These are phyloP conservation scores for Gamsiella multidivaricata DNA, from an alignment of 192 early-diverging fungal genomes.

Conservation along the genomic window DNA sequence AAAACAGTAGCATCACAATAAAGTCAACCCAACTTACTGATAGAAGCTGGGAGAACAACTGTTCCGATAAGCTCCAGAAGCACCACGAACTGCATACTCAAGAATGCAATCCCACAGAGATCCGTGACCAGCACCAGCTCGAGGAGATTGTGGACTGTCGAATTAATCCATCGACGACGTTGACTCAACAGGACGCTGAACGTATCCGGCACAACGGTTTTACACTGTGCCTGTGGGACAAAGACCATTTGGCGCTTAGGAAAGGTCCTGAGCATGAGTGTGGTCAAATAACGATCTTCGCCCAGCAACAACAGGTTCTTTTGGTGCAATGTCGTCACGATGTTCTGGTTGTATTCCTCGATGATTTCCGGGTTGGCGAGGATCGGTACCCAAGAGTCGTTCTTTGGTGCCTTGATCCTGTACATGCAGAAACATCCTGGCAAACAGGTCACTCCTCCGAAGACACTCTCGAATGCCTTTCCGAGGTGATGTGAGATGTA, in stretches of 20 bases:
- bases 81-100: slow-evolving; percentile 89
- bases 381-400: slow-evolving; percentile 79
- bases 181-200: slow-evolving; percentile 89
- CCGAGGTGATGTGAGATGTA: slow-evolving; percentile 97
- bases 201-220: slow-evolving; percentile 85
- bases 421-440: slow-evolving; percentile 99
- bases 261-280: slow-evolving; percentile 88
- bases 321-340: slow-evolving; percentile 82
- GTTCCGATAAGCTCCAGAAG: slow-evolving; percentile 82
- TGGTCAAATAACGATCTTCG: slow-evolving; percentile 90
- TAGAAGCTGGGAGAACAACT: slow-evolving; percentile 75
- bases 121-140: slow-evolving; percentile 90
- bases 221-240: slow-evolving; percentile 85
- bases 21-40: too few species aligned
- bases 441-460: slow-evolving; percentile 97
- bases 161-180: slow-evolving; percentile 95
- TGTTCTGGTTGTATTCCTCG: slow-evolving; percentile 81
- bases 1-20: slow-evolving; percentile 37
- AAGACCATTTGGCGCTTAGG: slow-evolving; percentile 90
- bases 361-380: slow-evolving; percentile 90
- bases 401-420: slow-evolving; percentile 89
- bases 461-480: slow-evolving; percentile 94
- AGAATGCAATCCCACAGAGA: slow-evolving; percentile 89
- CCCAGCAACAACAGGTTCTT: slow-evolving; percentile 89
- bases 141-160: slow-evolving; percentile 90